phyloP scores from a whole-genome alignment of 352 stramenopile species.

The Lagenidium sp. region DNA sequence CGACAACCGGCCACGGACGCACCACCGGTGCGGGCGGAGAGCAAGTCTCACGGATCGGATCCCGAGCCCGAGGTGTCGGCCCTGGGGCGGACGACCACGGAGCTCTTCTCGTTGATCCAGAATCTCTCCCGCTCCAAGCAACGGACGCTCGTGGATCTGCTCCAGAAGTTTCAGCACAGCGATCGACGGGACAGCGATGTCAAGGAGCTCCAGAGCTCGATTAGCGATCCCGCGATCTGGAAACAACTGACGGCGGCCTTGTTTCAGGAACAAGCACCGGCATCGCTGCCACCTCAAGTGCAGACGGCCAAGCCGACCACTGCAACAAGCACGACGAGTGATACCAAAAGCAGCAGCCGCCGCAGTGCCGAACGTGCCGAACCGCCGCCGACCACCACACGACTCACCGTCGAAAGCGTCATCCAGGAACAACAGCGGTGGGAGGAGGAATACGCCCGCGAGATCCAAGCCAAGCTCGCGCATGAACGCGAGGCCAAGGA shows the following conservation, averaged over 20 bases:
- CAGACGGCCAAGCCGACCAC: no score
- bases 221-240: conserved; percentile 68
- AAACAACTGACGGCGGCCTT: conserved; percentile 46
- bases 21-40: no score
- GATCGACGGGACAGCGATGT: conserved; percentile 43
- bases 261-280: conserved; percentile 6
- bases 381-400: no score
- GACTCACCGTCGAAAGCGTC: conserved; percentile 20
- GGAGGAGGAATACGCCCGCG: conserved; percentile 48
- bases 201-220: conserved; percentile 39
- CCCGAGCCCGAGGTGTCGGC: conserved; percentile 1
- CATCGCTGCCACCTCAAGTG: no score
- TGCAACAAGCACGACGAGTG: no score
- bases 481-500: conserved; percentile 49
- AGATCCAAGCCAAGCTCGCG: conserved; percentile 33
- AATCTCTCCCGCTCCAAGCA: conserved; percentile 66
- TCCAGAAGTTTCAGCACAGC: conserved; percentile 55
- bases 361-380: not conserved
- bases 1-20: no score
- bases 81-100: conserved; percentile 39
- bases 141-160: conserved; percentile 36
- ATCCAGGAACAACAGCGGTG: conserved; percentile 48
- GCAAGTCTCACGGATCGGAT: no score
- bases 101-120: conserved; percentile 58
- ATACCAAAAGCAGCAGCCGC: conserved; percentile 2